Conservation (phyloP, 2,329 filamentous ascomycete species). For the Phialophora tarda region DNA sequence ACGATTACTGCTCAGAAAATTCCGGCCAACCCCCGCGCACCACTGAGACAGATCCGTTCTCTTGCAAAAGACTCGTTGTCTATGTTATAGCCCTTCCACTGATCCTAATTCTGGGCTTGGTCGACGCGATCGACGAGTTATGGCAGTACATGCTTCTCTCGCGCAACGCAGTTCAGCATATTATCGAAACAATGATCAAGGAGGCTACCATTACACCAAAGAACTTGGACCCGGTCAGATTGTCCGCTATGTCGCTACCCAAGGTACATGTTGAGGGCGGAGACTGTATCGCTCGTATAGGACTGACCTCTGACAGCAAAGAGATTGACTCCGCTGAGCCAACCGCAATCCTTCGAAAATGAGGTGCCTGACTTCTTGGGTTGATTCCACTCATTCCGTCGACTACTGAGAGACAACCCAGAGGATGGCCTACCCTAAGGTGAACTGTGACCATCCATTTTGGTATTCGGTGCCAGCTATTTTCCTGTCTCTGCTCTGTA, state of each 20-base stretch:
- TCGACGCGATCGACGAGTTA: background rate
- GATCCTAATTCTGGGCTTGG: background rate
- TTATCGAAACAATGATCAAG: background rate
- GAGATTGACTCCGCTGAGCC: background rate
- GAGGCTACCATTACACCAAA: background rate
- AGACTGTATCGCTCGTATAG: background rate
- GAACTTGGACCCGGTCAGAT: background rate
- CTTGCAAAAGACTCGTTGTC: background rate
- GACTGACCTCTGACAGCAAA: background rate
- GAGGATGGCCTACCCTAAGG: background rate
- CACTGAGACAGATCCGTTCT: too few species aligned
- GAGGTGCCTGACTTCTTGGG: background rate
- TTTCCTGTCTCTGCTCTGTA: too few species aligned
- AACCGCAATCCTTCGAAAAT: background rate
- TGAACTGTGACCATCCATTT: background rate
- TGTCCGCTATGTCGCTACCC: background rate
- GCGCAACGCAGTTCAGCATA: background rate
- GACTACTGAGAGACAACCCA: background rate
- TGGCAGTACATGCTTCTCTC: slow-evolving; percentile 1
- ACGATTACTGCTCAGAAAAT: background rate
- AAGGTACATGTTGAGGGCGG: background rate
- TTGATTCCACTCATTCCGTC: background rate
- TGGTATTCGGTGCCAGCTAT: background rate
- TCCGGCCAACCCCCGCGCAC: background rate
- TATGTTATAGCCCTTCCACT: background rate